Conservation (phyloP, 768 basidiomycete genomes). For the Serendipita indica region DNA sequence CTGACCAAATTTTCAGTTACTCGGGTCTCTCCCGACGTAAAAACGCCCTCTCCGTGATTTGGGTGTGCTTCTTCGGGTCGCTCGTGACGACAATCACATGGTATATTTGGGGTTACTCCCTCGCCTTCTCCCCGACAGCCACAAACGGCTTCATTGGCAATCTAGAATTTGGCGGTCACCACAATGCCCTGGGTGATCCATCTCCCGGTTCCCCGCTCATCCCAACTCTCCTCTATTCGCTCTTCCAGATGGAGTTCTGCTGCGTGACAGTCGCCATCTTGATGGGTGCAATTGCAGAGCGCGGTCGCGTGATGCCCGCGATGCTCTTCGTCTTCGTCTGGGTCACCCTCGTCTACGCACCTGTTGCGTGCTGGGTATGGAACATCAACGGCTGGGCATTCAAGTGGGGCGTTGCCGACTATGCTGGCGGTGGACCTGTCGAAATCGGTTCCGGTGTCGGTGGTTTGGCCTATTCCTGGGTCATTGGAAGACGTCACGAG, state of each 20-base stretch:
- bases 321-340: constrained; percentile 73
- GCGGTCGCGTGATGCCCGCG: constrained; percentile 60
- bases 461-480: constrained; percentile 75
- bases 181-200: constrained; percentile 51
- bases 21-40: constrained; percentile 47
- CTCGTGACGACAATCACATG: constrained; percentile 67
- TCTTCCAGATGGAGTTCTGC: constrained; percentile 80
- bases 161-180: constrained; percentile 62
- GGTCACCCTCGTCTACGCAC: constrained; percentile 79
- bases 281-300: constrained; percentile 70
- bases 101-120: constrained; percentile 72
- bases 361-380: constrained; percentile 80
- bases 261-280: constrained; percentile 67
- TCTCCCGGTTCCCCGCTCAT: constrained; percentile 70
- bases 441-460: constrained; percentile 77
- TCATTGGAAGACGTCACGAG: constrained; percentile 67
- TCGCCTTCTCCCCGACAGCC: constrained; percentile 67
- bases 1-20: constrained; percentile 5
- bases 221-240: constrained; percentile 68
- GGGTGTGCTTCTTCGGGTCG: constrained; percentile 58
- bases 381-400: constrained; percentile 69
- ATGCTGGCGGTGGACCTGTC: constrained; percentile 82
- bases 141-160: constrained; percentile 69
- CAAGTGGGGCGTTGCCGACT: constrained; percentile 75
- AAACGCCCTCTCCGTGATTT: constrained; percentile 56